Evolutionary conservation across 2,329 filamentous ascomycete genomes (phyloP).

Genomic region (Aureobasidium pullulans): DNA sequence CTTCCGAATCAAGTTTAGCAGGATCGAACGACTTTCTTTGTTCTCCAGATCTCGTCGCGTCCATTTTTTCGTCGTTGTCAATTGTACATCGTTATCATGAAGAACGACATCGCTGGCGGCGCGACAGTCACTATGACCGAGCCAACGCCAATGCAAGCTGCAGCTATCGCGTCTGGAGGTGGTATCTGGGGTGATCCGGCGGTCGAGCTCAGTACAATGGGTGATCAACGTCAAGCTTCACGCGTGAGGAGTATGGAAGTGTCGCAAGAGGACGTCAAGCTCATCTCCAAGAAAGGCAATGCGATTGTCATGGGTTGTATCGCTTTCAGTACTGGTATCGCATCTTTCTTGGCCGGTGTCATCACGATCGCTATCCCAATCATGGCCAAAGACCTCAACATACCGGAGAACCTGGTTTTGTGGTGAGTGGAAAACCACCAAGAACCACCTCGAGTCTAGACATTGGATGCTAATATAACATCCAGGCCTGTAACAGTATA

Average conservation of each 20-base stretch:
- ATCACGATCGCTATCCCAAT: constrained; percentile 37
- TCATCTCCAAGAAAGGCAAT: constrained; percentile 17
- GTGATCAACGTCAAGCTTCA: not conserved
- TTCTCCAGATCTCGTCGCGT: not conserved
- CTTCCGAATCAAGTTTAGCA: not conserved
- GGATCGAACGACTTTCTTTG: not conserved
- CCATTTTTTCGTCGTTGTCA: not conserved
- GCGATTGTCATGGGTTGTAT: constrained; percentile 21
- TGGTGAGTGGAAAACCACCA: constrained; percentile 17
- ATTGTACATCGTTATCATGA: not conserved
- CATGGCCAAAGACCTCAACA: constrained; percentile 31
- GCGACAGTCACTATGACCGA: not conserved
- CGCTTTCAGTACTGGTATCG: constrained; percentile 21
- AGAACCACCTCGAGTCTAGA: too few relatives aligned
- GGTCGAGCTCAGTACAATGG: not conserved
- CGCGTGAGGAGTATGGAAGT: not conserved
- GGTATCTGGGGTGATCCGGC: constrained; percentile 7
- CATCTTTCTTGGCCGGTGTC: constrained; percentile 29
- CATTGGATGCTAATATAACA: not conserved
- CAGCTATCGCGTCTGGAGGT: constrained; percentile 7
- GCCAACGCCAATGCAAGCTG: constrained; percentile 2
- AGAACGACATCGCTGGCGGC: not conserved
- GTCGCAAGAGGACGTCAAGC: not conserved
- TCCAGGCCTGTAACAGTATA: constrained; percentile 24
- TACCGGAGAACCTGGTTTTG: constrained; percentile 22